phyloP scores from a whole-genome alignment of 805 yeast genomes.

The Candida tammaniensis region DNA sequence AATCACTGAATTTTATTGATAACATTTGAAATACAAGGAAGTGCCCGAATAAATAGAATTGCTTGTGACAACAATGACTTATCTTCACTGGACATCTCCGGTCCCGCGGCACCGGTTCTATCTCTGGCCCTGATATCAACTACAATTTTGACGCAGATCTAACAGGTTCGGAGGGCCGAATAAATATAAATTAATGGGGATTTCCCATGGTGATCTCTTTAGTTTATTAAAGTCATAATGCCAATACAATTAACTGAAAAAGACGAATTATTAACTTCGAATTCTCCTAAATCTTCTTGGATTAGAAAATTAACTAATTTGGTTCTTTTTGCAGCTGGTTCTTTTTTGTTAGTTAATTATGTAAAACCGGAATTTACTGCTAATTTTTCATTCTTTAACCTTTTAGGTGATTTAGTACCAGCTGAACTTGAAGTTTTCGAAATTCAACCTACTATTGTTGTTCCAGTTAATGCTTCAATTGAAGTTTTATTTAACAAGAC shows the following conservation, averaged over 20 bases:
- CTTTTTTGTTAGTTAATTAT: background rate
- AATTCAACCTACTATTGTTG: conserved; percentile 8
- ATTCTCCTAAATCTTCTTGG: conserved; percentile 1
- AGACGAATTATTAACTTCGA: conserved; percentile 6
- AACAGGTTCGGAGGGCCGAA: conserved; percentile 1
- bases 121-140: no score
- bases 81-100: no score
- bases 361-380: background rate
- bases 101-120: no score
- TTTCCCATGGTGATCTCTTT: background rate
- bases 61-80: no score
- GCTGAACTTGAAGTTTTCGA: conserved; percentile 12
- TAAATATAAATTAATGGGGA: background rate
- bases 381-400: background rate
- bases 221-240: conserved; percentile 3
- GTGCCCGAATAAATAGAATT: no score
- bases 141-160: no score
- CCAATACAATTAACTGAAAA: conserved; percentile 12
- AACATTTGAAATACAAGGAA: no score
- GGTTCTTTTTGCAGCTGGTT: background rate
- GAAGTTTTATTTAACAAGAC: conserved; percentile 8
- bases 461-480: conserved; percentile 6
- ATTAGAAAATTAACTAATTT: conserved; percentile 1
- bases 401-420: background rate
- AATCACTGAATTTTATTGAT: no score